A percentile compares a stretch with the other conserved stretches of the same genome.
Conservation (phyloP, 129 eudicot genomes). For the Silybum marianum region DNA sequence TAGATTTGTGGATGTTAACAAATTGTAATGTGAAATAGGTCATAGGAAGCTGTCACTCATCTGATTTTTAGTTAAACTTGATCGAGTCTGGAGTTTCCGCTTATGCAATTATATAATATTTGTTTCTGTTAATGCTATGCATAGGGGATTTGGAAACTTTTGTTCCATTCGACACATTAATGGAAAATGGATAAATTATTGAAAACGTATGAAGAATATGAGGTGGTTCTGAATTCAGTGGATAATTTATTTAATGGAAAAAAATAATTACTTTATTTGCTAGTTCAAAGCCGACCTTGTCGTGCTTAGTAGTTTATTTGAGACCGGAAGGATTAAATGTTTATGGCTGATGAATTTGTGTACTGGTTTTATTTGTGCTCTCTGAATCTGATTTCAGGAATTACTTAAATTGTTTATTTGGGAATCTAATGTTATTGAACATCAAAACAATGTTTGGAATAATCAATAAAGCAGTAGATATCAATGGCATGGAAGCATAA, state of each 20-base stretch:
- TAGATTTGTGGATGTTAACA: conserved; percentile 2
- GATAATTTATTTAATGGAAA: background rate
- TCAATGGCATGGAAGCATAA: background rate
- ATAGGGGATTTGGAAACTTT: background rate
- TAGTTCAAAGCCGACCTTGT: conserved; percentile 2
- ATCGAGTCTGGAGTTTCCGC: conserved; percentile 1
- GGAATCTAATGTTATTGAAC: background rate
- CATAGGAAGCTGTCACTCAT: background rate
- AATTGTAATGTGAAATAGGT: background rate
- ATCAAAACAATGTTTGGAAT: background rate
- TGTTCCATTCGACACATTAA: background rate
- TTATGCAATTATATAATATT: background rate
- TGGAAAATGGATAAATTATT: background rate
- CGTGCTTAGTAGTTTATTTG: conserved; percentile 1
- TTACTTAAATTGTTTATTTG: background rate
- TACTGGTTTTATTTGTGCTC: background rate
- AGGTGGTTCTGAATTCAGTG: background rate
- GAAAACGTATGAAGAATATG: background rate
- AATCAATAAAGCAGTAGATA: background rate
- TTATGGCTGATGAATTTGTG: background rate
- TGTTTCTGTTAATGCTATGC: background rate
- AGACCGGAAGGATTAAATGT: conserved; percentile 15
- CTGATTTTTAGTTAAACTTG: background rate
- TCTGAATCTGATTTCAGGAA: background rate
- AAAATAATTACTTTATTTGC: background rate